Evolutionary conservation across 305 asterid genomes (phyloP), one percentile per base, ranked within the genome.

Genomic region (Ruellia speciosa): DNA sequence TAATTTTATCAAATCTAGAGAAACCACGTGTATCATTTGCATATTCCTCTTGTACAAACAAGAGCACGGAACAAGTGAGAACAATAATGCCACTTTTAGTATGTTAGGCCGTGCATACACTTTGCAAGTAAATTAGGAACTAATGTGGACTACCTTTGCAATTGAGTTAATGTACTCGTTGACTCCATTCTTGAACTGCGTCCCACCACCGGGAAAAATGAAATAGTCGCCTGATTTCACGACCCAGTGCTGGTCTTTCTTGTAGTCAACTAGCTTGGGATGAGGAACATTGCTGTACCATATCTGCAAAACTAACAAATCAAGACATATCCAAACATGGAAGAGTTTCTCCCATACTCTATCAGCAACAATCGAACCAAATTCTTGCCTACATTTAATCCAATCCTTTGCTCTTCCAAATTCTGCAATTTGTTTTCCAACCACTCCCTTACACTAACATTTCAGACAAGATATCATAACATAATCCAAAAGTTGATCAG

Each of bases 201-300:
- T 92, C 14, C 96, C 99, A n/a, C 96, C 96, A n/a, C 99, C 99
- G 14, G 99, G 99, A 67, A 92, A 92, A 59, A 77, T 63, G 56
- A 92, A 82, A 78, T 85, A 86, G 59, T 86, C 82, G 1, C 76
- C 95, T 2, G 78, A 71, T 67, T 80, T 82, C 62, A 82, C 80
- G 50, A 92, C 95, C 99, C 95, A 92, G 18, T 57, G 88, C 71
- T 86, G 96, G 57, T 71, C 84, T 82, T 88, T 92, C 82, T 92
- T 92, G 79, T 86, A 88, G 14, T 92, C 96, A 2, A 86, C 94
- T 49, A 88, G 96, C 77, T 84, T 88, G 57, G 99, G 94, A 67
- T 88, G 95, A 56, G 99, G 99, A 60, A 84, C 99, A 72, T 92
- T 88, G 77, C 52, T 74, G 77, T 82, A 86, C 99, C 99, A 86